Evolutionary conservation across 2,329 filamentous ascomycete genomes (phyloP).

Genomic region (Cytospora piceae): DNA sequence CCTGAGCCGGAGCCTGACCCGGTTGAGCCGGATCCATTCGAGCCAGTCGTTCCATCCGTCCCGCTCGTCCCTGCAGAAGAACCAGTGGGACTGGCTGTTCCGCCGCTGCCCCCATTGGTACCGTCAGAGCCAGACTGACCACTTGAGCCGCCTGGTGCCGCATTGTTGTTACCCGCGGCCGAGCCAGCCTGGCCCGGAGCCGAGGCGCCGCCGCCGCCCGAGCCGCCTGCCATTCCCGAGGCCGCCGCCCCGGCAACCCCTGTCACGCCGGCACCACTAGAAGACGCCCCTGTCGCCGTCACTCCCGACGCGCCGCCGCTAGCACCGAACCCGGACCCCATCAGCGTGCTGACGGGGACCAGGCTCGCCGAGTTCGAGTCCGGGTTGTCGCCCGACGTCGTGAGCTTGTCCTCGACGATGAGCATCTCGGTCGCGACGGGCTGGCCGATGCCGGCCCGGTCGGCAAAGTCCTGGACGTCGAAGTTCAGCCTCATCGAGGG

Average conservation of each 20-base stretch:
- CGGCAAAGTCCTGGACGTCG: conserved; percentile 25
- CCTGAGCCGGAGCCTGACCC: neutral
- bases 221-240: neutral
- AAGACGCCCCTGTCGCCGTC: neutral
- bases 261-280: neutral
- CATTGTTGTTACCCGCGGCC: neutral
- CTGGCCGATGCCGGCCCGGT: conserved; percentile 23
- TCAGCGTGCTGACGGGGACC: conserved; percentile 24
- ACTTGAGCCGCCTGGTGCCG: neutral
- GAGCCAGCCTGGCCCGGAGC: neutral
- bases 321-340: neutral
- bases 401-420: conserved; percentile 23
- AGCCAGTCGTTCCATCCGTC: neutral
- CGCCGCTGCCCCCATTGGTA: neutral
- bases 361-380: conserved; percentile 18
- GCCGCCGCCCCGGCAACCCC: conserved; percentile 5
- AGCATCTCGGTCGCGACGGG: conserved; percentile 27
- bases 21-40: too few species aligned
- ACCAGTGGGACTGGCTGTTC: neutral
- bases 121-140: neutral
- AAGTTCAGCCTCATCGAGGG: conserved; percentile 25
- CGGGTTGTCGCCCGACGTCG: conserved; percentile 7
- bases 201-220: neutral
- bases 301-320: neutral
- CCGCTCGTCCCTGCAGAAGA: neutral